Base-by-base conservation (phyloP, 495 filamentous ascomycete genomes). In the Penicillium nucicola region DNA sequence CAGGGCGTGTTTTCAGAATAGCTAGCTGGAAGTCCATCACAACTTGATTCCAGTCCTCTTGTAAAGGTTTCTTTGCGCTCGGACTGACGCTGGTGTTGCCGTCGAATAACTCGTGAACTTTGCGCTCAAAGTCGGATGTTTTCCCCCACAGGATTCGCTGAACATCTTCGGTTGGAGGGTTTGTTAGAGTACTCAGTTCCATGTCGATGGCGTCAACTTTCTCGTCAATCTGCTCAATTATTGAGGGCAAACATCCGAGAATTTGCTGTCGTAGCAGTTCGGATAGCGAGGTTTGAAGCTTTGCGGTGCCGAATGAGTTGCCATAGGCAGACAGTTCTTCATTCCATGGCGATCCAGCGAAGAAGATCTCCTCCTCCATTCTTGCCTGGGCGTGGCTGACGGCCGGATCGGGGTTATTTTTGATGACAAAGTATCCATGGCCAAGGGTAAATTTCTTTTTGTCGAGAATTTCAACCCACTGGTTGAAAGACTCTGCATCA, bases 381-480 rank as follows among this genome's bases (percentile, higher is more conserved):
- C 78, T 66, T 0, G 85, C 85, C 8, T 72, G 61, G 2, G 72
- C 63, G 41, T 89, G 75, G 20, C 78, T 48, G 48, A 83, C 35
- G 37, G 65, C 6, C 34, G 77, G 53, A 65, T 83, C 43, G 0
- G 76, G 72, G n/a, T 80, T 80, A 42, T 80, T 82, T 0, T 80
- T 83, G 15, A 88, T 77, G 20, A 88, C 80, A 45, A 80, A 86
- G 47, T 85, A 88, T 0, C 82, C 83, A 32, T 86, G 74, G 0
- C 85, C 86, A 0, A 87, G 76, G 0, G 48, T 32, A 47, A 86
- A 84, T 5, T 66, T 67, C 4, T 67, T 32, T 0, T 83, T 83
- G 0, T 68, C 63, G 11, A 93, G 66, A 38, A 88, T 84, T 0
- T 75, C 62, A 0, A 77, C 48, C 80, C 85, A 88, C 17, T 81